These are phyloP conservation scores for Trametes elegans DNA, from an alignment of 768 basidiomycete genomes.

Conservation along the genomic window DNA sequence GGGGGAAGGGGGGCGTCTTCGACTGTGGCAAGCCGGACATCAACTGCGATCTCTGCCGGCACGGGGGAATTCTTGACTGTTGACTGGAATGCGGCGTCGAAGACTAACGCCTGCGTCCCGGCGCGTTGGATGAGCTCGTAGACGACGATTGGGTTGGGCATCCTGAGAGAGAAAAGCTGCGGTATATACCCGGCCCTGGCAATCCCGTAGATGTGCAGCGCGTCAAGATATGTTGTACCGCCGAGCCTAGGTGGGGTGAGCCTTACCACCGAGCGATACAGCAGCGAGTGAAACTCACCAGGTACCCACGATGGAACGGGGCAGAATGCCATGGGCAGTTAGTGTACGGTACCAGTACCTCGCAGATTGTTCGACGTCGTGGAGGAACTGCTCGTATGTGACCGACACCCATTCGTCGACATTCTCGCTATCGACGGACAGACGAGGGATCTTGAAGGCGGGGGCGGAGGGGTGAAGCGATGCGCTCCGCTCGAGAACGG, in stretches of 20 bases:
- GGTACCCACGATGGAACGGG: conserved; percentile 58
- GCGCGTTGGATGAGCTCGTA: conserved; percentile 62
- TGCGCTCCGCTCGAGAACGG: conserved; percentile 54
- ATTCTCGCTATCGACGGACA: conserved; percentile 38
- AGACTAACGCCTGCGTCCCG: conserved; percentile 59
- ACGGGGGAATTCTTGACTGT: conserved; percentile 46
- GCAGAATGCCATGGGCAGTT: conserved; percentile 39
- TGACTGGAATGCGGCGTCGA: conserved; percentile 54
- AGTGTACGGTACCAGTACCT: conserved; percentile 55
- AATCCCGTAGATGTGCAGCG: conserved; percentile 69
- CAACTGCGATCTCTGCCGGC: conserved; percentile 45
- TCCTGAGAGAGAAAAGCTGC: conserved; percentile 69
- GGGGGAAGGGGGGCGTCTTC: conserved; percentile 42
- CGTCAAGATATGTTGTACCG: conserved; percentile 66
- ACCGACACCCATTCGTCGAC: conserved; percentile 54
- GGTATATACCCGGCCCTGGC: conserved; percentile 72
- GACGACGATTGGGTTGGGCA: conserved; percentile 66
- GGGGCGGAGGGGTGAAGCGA: conserved; percentile 43
- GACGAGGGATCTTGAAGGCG: conserved; percentile 56
- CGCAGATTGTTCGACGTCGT: conserved; percentile 62
- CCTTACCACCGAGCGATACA: neutral
- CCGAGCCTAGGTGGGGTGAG: conserved; percentile 48
- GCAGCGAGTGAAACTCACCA: conserved; percentile 46
- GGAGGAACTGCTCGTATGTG: conserved; percentile 58
- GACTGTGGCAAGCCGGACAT: conserved; percentile 37